Percentiles rank a stretch among this genome's conserved stretches.
Evolutionary conservation across 768 basidiomycete species (phyloP).

Genomic region (Xanthoconium purpureum): DNA sequence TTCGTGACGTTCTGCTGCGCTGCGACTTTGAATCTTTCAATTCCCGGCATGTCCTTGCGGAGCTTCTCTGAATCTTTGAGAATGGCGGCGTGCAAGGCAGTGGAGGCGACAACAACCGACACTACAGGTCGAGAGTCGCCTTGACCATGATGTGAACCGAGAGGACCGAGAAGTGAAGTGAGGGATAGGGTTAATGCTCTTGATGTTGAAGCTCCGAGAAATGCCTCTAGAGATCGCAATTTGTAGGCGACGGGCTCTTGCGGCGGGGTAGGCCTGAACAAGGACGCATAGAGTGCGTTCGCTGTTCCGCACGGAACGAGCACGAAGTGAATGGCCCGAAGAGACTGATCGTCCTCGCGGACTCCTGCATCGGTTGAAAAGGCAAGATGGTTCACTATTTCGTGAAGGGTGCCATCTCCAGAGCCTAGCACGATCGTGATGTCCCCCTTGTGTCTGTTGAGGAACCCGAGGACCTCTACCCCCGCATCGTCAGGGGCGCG

Average conservation of each 20-base stretch:
- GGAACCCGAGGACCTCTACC: constrained; percentile 38
- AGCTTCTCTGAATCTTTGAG: constrained; percentile 78
- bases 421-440: constrained; percentile 63
- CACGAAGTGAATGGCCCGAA: constrained; percentile 39
- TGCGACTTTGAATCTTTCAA: constrained; percentile 87
- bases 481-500: constrained; percentile 55
- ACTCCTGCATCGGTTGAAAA: constrained; percentile 22
- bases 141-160: constrained; percentile 16
- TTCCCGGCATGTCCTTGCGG: constrained; percentile 63
- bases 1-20: constrained; percentile 69
- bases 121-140: constrained; percentile 30
- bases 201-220: constrained; percentile 37
- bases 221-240: constrained; percentile 55
- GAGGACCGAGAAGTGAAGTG: constrained; percentile 42
- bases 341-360: constrained; percentile 9
- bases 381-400: constrained; percentile 66
- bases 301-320: constrained; percentile 84
- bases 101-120: constrained; percentile 85
- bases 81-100: constrained; percentile 81
- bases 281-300: constrained; percentile 81
- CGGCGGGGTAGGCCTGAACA: constrained; percentile 54
- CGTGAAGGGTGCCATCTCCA: constrained; percentile 92
- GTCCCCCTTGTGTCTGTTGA: constrained; percentile 32
- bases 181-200: constrained; percentile 53
- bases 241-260: constrained; percentile 38